Evolutionary conservation across 257 asterid genomes (phyloP).

Genomic region (Penstemon eatonii): DNA sequence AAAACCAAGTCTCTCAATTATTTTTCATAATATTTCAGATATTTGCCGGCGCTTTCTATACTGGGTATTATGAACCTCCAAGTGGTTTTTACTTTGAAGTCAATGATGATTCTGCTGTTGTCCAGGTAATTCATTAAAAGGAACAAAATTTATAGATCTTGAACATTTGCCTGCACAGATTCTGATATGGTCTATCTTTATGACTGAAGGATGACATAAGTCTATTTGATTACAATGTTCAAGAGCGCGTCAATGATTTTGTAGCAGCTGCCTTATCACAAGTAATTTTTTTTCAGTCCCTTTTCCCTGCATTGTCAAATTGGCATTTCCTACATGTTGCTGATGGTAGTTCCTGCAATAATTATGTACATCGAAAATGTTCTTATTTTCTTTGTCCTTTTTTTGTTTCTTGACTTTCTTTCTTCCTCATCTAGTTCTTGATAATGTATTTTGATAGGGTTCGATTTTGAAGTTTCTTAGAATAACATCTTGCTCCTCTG

Average conservation of each 20-base stretch:
- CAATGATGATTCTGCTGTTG: conserved; percentile 67
- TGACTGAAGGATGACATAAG: conserved; percentile 62
- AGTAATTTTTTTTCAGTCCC: conserved; percentile 39
- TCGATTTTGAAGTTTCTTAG: not conserved
- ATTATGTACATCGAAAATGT: not conserved
- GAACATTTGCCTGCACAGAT: conserved; percentile 21
- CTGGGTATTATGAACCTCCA: conserved; percentile 91
- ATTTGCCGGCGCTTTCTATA: conserved; percentile 90
- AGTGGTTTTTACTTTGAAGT: conserved; percentile 77
- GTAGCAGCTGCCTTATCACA: conserved; percentile 89
- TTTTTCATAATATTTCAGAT: conserved; percentile 48
- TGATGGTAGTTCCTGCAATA: conserved; percentile 1
- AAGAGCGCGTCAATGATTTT: conserved; percentile 84
- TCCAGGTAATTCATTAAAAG: conserved; percentile 60
- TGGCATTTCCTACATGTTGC: not conserved
- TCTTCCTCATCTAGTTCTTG: not conserved
- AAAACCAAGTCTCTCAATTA: conserved; percentile 12
- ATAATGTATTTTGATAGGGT: conserved; percentile 1
- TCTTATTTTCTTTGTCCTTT: not conserved
- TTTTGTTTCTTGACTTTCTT: not conserved
- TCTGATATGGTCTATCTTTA: conserved; percentile 26
- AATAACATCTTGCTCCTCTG: conserved; percentile 17
- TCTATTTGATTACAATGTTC: conserved; percentile 88
- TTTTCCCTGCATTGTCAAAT: conserved; percentile 8
- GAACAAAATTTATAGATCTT: conserved; percentile 11